Base-by-base conservation (phyloP, 2,329 filamentous ascomycete species). In the Paraconiothyrium sp. region DNA sequence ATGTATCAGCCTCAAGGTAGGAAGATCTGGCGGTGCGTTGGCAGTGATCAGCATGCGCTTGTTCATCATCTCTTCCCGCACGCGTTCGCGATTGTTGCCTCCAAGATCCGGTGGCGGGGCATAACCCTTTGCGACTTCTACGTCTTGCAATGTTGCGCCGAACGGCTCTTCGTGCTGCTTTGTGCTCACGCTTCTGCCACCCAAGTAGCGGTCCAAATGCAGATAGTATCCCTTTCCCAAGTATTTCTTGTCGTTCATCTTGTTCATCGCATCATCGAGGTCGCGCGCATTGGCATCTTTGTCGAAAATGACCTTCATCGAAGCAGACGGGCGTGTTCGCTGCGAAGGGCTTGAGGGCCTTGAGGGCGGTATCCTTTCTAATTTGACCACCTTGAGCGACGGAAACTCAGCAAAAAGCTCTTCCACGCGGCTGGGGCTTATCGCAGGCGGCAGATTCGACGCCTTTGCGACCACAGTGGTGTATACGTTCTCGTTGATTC, bases 1-100 rank as follows among this genome's bases (percentile, higher is more conserved):
- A 80, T 98, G 94, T 63, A 98, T 96, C 48, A 96, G 85, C 60
- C 89, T 89, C 0, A 97, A 82, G 63, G 91, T 90, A 66, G 89
- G 90, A 54, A 97, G 86, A 69, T 97, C 91, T 6, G 86, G 85
- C 1, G 94, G 94, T 7, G 90, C 85, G 63, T 88, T 88, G 13
- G 97, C 81, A 3, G 70, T 74, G 35, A 83, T 67, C 32, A 72
- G 63, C 30, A 73, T 54, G 16, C 71, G 71, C 27, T 71, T 66
- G 2, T 64, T 69, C 39, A 44, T 22, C 34, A 32, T 35, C 35
- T 74, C 71, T 41, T 69, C 66, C 13, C 69, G 72, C 3, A 64
- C 60, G 4, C 66, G 61, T 14, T 70, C 69, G 49, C 70, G 66
- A 30, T 63, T 66, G 35, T 59, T 62, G 9, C 70, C 70, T 46